A percentile compares a stretch with the other conserved stretches of the same genome.
Evolutionary conservation across 176 grass and related monocot species (phyloP).

Genomic region (Eremochloa ophiuroides): DNA sequence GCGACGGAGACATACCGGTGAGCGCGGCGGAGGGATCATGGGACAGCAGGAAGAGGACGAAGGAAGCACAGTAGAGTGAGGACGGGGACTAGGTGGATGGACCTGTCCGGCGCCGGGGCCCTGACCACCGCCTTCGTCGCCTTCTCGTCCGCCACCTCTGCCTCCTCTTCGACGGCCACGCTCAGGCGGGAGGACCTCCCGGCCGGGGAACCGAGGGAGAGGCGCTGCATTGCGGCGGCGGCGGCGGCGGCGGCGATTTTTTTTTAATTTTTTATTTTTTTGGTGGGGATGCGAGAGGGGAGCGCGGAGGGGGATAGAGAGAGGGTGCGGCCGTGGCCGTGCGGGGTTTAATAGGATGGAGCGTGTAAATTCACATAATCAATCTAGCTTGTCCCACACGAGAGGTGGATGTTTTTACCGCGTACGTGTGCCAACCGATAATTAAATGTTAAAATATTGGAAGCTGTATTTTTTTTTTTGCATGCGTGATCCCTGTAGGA

Average conservation of each 20-base stretch:
- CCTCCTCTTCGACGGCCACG: conserved; percentile 9
- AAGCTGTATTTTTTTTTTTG: too few species aligned
- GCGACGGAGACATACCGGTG: conserved; percentile 13
- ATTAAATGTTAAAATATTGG: too few species aligned
- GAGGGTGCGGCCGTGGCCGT: not conserved
- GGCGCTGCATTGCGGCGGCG: conserved; percentile 67
- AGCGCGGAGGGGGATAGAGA: not conserved
- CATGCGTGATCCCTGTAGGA: too few species aligned
- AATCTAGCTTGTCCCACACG: not conserved
- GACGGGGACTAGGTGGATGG: conserved; percentile 80
- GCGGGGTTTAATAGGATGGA: not conserved
- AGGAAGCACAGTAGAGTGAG: conserved; percentile 84
- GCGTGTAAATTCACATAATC: not conserved
- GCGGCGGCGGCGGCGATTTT: not conserved
- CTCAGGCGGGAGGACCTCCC: conserved; percentile 17
- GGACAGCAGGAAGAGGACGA: conserved; percentile 85
- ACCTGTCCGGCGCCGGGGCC: conserved; percentile 36
- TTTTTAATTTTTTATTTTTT: conserved; percentile 21
- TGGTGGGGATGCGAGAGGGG: conserved; percentile 1
- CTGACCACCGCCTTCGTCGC: conserved; percentile 28
- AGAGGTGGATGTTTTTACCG: not conserved
- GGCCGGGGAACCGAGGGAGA: conserved; percentile 65
- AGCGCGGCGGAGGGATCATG: conserved; percentile 55
- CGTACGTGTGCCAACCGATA: too few species aligned
- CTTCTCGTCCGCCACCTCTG: conserved; percentile 32